Evolutionary conservation across 2,329 filamentous ascomycete species (phyloP).

Genomic region (Pseudonectria buxi): DNA sequence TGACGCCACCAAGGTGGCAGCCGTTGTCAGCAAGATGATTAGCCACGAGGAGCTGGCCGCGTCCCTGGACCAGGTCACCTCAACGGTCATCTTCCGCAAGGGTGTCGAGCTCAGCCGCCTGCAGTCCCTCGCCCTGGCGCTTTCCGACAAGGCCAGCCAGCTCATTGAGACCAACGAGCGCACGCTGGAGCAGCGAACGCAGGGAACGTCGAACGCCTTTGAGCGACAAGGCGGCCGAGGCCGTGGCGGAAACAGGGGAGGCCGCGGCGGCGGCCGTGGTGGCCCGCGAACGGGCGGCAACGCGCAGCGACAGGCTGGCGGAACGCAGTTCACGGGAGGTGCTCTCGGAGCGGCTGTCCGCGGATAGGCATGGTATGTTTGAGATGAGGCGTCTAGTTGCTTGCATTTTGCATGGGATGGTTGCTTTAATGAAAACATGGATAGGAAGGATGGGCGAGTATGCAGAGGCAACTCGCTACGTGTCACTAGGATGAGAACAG

Average conservation of each 20-base stretch:
- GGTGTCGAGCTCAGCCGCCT: conserved; percentile 94
- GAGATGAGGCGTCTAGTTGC: conserved; percentile 27
- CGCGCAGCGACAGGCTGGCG: conserved; percentile 60
- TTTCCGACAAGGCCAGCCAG: conserved; percentile 92
- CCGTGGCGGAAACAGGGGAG: conserved; percentile 58
- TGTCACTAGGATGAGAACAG: conserved; percentile 27
- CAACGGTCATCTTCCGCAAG: conserved; percentile 98
- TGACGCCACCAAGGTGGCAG: conserved; percentile 80
- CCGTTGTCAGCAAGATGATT: conserved; percentile 98
- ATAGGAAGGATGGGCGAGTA: conserved; percentile 18
- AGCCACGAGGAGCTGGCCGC: conserved; percentile 96
- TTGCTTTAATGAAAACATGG: conserved; percentile 26
- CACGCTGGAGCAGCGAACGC: conserved; percentile 92
- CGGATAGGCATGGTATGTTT: conserved; percentile 37
- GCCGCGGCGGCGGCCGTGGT: conserved; percentile 54
- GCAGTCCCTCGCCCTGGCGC: conserved; percentile 86
- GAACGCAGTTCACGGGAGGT: conserved; percentile 76
- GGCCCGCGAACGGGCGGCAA: conserved; percentile 53
- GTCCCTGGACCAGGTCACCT: conserved; percentile 94
- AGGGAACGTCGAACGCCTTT: conserved; percentile 91
- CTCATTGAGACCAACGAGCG: conserved; percentile 97
- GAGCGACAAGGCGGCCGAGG: conserved; percentile 82
- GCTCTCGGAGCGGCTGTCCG: conserved; percentile 64
- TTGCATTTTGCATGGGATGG: conserved; percentile 30
- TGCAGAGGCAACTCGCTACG: conserved; percentile 27